phyloP scores from a whole-genome alignment of 1,139 yeast species.

The Magnusiomyces paraingens region DNA sequence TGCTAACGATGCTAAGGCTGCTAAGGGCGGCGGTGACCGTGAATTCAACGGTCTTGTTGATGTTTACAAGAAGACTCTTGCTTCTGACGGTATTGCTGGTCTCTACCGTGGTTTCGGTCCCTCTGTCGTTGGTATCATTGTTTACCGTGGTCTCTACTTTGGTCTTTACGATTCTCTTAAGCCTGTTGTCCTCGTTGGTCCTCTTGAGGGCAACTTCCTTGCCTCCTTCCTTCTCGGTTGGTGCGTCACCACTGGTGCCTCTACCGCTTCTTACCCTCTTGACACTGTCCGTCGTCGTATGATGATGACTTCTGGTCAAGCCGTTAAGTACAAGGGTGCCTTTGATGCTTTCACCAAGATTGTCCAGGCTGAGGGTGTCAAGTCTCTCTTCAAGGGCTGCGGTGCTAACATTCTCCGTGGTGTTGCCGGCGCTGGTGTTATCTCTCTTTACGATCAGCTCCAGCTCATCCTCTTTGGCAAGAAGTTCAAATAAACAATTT shows the following conservation, averaged over 20 bases:
- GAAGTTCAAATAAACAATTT: constrained; percentile 47
- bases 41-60: constrained; percentile 73
- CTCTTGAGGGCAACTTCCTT: constrained; percentile 62
- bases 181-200: constrained; percentile 67
- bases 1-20: constrained; percentile 73
- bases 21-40: constrained; percentile 58
- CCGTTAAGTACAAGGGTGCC: constrained; percentile 70
- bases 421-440: constrained; percentile 85
- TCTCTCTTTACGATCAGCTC: constrained; percentile 72
- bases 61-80: constrained; percentile 71
- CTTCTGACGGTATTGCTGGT: constrained; percentile 74
- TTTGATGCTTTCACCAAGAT: constrained; percentile 66
- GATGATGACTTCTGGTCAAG: constrained; percentile 84
- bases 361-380: constrained; percentile 66
- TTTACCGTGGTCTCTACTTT: constrained; percentile 79
- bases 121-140: constrained; percentile 73
- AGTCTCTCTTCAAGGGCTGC: constrained; percentile 76
- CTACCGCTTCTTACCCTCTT: constrained; percentile 75
- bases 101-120: constrained; percentile 82
- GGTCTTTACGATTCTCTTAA: constrained; percentile 75
- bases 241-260: constrained; percentile 74
- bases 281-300: constrained; percentile 82
- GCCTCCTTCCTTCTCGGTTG: constrained; percentile 76
- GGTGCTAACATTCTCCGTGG: constrained; percentile 86
- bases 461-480: constrained; percentile 68